Conservation (phyloP, 2,329 filamentous ascomycete species). For the Thelonectria blattea region DNA sequence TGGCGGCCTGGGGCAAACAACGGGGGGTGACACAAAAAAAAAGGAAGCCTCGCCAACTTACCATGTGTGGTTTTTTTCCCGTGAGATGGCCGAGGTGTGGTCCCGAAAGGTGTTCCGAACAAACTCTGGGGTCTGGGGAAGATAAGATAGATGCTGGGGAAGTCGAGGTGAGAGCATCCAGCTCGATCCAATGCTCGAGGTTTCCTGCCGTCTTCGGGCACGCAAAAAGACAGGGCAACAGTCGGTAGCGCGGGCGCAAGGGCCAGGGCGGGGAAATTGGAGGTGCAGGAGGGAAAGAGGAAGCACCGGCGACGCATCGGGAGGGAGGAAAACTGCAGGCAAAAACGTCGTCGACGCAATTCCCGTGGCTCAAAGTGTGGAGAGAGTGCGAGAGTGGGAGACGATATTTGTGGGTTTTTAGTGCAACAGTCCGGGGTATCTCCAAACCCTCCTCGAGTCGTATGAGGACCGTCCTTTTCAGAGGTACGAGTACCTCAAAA, state of each 20-base stretch:
- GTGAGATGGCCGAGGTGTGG: not conserved
- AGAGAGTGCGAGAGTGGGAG: constrained; percentile 2
- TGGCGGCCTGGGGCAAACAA: constrained; percentile 9
- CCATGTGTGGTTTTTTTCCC: too few species aligned
- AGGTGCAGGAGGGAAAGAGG: constrained; percentile 30
- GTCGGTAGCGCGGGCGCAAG: constrained; percentile 38
- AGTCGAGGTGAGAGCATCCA: not conserved
- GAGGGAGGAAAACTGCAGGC: constrained; percentile 6
- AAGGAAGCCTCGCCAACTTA: not conserved
- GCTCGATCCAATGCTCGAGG: constrained; percentile 10
- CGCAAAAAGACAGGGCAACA: constrained; percentile 25
- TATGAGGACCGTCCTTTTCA: not conserved
- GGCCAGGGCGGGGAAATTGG: constrained; percentile 41
- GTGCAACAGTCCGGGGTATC: constrained; percentile 20
- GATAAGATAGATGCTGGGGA: constrained; percentile 8
- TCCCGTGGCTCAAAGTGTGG: constrained; percentile 19
- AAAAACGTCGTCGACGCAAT: constrained; percentile 1
- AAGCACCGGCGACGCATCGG: not conserved
- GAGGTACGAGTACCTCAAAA: not conserved
- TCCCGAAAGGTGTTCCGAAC: constrained; percentile 1
- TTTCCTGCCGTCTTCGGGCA: constrained; percentile 17
- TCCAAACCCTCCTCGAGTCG: constrained; percentile 12
- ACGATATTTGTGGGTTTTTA: constrained; percentile 1
- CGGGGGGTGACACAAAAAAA: not conserved
- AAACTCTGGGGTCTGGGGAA: constrained; percentile 11